Conservation (phyloP, 1,284 basidiomycete species). For the Microbotryum lychnidis-dioicae region DNA sequence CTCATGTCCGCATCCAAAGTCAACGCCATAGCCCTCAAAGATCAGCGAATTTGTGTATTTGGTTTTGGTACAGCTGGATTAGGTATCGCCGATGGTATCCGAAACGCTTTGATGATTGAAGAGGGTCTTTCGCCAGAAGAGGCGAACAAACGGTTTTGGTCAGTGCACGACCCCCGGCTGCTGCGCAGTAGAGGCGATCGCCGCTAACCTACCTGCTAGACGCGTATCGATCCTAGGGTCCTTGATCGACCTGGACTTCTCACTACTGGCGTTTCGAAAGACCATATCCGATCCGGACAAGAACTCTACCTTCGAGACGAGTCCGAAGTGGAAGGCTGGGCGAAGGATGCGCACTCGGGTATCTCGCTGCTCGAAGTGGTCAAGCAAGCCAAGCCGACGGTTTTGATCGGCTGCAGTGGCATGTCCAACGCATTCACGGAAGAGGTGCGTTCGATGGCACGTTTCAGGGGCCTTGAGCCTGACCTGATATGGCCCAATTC, state of each 20-base stretch:
- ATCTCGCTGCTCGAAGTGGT: conserved; percentile 59
- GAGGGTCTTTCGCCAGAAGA: conserved; percentile 49
- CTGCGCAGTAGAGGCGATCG: too few relatives aligned
- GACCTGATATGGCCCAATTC: too few relatives aligned
- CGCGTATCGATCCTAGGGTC: conserved; percentile 42
- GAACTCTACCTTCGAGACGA: conserved; percentile 42
- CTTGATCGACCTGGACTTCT: conserved; percentile 43
- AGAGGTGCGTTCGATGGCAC: conserved; percentile 46
- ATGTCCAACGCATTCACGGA: conserved; percentile 70
- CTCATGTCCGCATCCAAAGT: conserved; percentile 65
- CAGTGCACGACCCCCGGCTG: conserved; percentile 41
- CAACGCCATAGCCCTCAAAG: conserved; percentile 53
- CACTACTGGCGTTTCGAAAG: conserved; percentile 44
- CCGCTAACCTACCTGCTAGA: too few relatives aligned
- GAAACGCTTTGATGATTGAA: conserved; percentile 56
- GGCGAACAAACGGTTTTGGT: conserved; percentile 58
- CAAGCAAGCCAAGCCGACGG: conserved; percentile 57
- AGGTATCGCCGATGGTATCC: conserved; percentile 62
- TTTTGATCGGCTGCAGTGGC: conserved; percentile 75
- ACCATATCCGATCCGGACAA: conserved; percentile 49
- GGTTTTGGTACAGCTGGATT: conserved; percentile 70
- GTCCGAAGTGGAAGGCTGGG: conserved; percentile 43
- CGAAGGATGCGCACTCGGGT: conserved; percentile 44
- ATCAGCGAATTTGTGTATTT: conserved; percentile 69
- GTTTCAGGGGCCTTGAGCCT: neutral